Conservation (phyloP, 2,329 filamentous ascomycete genomes). For the Aspergillus clavatus region DNA sequence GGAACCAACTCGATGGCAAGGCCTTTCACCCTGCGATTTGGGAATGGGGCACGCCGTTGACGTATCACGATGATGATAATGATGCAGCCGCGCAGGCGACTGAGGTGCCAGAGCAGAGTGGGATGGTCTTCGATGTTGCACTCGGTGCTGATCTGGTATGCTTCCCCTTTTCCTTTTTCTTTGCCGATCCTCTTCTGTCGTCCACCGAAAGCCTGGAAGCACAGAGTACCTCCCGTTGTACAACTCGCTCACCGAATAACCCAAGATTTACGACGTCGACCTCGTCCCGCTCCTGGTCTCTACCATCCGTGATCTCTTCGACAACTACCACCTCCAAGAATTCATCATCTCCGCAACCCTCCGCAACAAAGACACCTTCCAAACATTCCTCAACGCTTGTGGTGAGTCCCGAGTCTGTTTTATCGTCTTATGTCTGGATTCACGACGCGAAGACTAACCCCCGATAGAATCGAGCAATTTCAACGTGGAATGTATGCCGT, state of each 20-base stretch:
- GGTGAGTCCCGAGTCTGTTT: constrained; percentile 43
- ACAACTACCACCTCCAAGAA: constrained; percentile 46
- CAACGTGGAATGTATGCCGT: constrained; percentile 36
- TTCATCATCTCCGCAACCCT: constrained; percentile 59
- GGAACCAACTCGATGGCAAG: constrained; percentile 26
- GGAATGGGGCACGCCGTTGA: constrained; percentile 38
- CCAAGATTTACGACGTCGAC: constrained; percentile 57
- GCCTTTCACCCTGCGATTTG: constrained; percentile 35
- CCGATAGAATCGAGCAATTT: constrained; percentile 31
- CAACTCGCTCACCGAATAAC: neutral
- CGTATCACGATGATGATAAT: constrained; percentile 6
- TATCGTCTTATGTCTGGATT: no score
- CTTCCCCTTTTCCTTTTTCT: neutral
- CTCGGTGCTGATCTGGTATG: constrained; percentile 41
- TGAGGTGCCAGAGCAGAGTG: constrained; percentile 1
- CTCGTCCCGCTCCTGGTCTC: constrained; percentile 54
- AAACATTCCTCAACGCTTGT: constrained; percentile 54
- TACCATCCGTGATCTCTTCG: constrained; percentile 54
- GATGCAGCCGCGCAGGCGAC: neutral
- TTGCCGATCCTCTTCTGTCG: neutral
- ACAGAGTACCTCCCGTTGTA: no score
- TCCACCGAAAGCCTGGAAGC: neutral
- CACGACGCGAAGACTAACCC: neutral
- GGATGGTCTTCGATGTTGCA: constrained; percentile 34
- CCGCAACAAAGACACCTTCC: constrained; percentile 59